Evolutionary conservation across 352 stramenopile genomes (phyloP), one percentile per base, ranked within the genome.

Genomic region (Phytopythium vexans): DNA sequence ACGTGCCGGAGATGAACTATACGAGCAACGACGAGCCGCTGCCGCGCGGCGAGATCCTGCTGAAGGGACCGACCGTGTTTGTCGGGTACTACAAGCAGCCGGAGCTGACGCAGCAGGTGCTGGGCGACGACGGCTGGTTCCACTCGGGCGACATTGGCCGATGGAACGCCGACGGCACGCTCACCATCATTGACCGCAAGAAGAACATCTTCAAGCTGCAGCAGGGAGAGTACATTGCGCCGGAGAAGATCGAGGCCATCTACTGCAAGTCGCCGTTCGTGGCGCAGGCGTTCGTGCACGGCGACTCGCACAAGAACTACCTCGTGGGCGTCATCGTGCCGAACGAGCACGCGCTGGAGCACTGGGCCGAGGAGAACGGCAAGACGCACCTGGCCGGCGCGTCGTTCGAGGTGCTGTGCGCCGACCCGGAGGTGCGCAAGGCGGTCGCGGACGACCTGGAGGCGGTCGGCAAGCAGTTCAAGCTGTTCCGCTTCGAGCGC

Each of bases 1-100:
- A 98, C 62, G 91, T 99, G 8, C 89, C 90, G 0, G 96, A 99
- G 37, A 99, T 99, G 95, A 94, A 96, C 54, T 99, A 99, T 76
- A 79, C 86, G 4, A 75, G 57, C 45, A 44, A 57, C 6, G 75
- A 89, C 50, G 64, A 61, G 41, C 72, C 74, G 0, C 59, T 70
- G 43, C 74, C 95, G 47, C 89, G 79, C 16, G 94, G 93, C 31
- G 72, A 84, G 36, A 92, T 94, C 58, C 73, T 98, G 14, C 86
- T 95, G 49, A 79, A 77, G 33, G 91, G 92, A 15, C 63, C 67
- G 10, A 94, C 88, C 52, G 66, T 98, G 6, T 92, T 95, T 48
- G 61, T 72, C 44, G 95, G 95, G 1, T 99, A 99, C 75, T 98
- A 97, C 79, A 98, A 97, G 56, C 89, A 98, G 58, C 70, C 78